Base-by-base conservation (phyloP, 2,329 filamentous ascomycete genomes). In the Penicillium thymicola region DNA sequence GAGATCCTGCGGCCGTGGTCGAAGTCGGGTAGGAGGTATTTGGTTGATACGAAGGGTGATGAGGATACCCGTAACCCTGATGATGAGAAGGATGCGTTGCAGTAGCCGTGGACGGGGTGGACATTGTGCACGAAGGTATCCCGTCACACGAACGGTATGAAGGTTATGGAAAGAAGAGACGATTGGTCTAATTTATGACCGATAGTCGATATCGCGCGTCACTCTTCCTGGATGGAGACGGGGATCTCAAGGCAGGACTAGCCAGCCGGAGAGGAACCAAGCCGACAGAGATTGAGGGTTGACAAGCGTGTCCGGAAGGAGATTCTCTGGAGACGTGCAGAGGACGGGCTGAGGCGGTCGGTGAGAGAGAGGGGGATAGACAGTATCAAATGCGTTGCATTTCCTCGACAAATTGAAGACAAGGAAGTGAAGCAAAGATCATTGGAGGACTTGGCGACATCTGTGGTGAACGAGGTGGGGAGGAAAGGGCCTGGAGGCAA, bases 51-150 rank as follows among this genome's bases (percentile, higher is more conserved):
- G 52, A 42, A 59, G 76, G 78, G 62, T 81, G 80, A 71, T 81
- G 79, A 62, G 85, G 81, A 69, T 87, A 87, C 65, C 76, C 79
- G 78, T 86, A 85, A 69, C 82, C 82, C 60, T 83, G 82, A 75
- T 86, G 84, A 75, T 87, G 86, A 68, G 83, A 84, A 72, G 86
- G 86, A 70, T 90, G 81, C 65, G 86, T 88, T 70, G 86, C 86
- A 73, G 87, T 89, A 68, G 87, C 87, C 70, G 87, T 89, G 60
- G 89, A 90, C 65, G 89, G 89, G 66, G 89, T 92, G 81, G 89
- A 92, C 89, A 93, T 92, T 74, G 63, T 72, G 69, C 63, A 68
- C 56, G 52, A 58, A 61, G 56, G 53, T 63, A 59, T 63, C 59
- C 62, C 69, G 66, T 67, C 59, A 67, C 63, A 65, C 60, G 65